Base-by-base conservation (phyloP, 2,329 filamentous ascomycete genomes). In the Aspergillus sp. region DNA sequence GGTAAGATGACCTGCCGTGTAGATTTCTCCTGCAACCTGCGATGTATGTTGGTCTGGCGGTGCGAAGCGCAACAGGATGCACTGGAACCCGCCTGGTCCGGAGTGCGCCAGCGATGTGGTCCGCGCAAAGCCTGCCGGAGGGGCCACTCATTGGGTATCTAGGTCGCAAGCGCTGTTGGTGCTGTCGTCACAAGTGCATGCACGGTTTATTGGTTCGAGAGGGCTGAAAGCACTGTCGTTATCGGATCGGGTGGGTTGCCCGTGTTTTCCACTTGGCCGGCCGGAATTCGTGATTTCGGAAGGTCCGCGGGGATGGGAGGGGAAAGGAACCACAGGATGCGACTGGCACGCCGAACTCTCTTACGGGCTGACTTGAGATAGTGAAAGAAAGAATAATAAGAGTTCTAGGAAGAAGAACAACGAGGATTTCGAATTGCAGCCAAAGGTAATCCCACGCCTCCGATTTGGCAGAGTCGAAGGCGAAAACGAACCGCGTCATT, bases 111-210 rank as follows among this genome's bases (percentile, higher is more conserved):
- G 70, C 69, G 53, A 74, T 57, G 56, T 68, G 71, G 50, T 74
- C 70, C 25, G 69, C 66, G 64, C 72, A 73, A 28, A 76, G 60
- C 57, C 68, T 74, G 47, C 68, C 68, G 28, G 73, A 70, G n/a
- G 72, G 63, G 38, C 69, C 69, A 55, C 69, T 75, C 72, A 75
- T 75, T 68, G 57, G 34, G 61, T 41, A 61, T 46, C 28, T 50
- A 46, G 49, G 28, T 63, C 22, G 31, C 30, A 54, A 50, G 41
- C n/a, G 7, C 48, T 45, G 48, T 31, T n/a, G 25, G 23, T n/a
- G 17, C 17, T 19, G 13, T 38, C 25, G 38, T 30, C 48, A 47
- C 25, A n/a, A 45, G 22, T 28, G 15, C 49, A 61, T 49, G 41
- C 54, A 53, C 47, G 11, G 31, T 22, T n/a, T 28, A 34, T 46